Percentiles rank a stretch among this genome's conserved stretches.
Evolutionary conservation across 2,329 filamentous ascomycete genomes (phyloP).

Genomic region (Tolypocladium guangdongense): DNA sequence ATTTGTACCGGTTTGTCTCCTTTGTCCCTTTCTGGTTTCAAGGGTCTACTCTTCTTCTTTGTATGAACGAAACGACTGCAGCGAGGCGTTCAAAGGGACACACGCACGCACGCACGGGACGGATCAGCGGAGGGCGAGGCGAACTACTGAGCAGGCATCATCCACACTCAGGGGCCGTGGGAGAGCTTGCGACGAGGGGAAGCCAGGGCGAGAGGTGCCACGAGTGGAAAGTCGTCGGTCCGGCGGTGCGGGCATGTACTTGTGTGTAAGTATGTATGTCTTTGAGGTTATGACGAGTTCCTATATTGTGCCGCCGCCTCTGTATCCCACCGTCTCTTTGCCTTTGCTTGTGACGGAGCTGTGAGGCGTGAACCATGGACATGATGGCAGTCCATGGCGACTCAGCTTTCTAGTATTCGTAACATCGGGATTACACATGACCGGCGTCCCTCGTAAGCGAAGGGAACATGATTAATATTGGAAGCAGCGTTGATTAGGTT

Average conservation of each 20-base stretch:
- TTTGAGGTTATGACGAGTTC: neutral
- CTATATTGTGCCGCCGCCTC: neutral
- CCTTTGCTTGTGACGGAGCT: no score
- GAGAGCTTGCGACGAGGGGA: neutral
- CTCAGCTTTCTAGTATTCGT: no score
- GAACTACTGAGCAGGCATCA: neutral
- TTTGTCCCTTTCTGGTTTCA: neutral
- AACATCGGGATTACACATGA: no score
- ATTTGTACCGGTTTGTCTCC: conserved; percentile 7
- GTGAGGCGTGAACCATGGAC: no score
- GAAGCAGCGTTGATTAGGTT: no score
- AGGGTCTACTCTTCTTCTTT: neutral
- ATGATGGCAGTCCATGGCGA: no score
- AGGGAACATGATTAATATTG: no score
- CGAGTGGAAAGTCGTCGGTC: neutral
- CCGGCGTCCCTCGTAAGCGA: no score
- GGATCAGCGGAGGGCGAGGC: neutral
- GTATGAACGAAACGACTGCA: conserved; percentile 10
- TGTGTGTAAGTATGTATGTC: neutral
- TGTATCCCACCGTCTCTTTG: neutral
- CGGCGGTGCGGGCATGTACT: neutral
- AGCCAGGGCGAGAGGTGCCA: neutral
- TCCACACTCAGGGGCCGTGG: neutral
- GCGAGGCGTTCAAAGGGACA: conserved; percentile 10
- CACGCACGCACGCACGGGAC: neutral